A percentile compares a stretch with the other conserved stretches of the same genome.
phyloP scores from a whole-genome alignment of 371 early-diverging fungal genomes.

The Dichotomocladium elegans region DNA sequence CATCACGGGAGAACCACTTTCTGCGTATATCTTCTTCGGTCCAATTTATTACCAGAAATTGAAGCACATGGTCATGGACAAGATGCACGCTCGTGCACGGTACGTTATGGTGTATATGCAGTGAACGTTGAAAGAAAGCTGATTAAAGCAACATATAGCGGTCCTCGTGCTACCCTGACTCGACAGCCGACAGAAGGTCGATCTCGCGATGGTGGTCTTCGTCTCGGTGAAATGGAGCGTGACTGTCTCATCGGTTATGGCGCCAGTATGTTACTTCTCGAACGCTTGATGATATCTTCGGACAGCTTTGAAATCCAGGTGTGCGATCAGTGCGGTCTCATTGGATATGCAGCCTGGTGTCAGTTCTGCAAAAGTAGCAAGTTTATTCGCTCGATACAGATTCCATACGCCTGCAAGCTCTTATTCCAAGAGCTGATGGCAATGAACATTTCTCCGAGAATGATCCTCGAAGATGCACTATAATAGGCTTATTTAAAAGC shows the following conservation, averaged over 20 bases:
- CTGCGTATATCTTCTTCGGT: slow-evolving; percentile 98
- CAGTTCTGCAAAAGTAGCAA: slow-evolving; percentile 89
- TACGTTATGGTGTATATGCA: slow-evolving; percentile 15
- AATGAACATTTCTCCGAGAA: slow-evolving; percentile 95
- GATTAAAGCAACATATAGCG: slow-evolving; percentile 43
- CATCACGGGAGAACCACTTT: slow-evolving; percentile 90
- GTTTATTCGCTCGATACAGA: slow-evolving; percentile 85
- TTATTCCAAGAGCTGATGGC: slow-evolving; percentile 94
- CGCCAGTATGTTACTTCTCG: slow-evolving; percentile 88
- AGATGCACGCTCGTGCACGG: slow-evolving; percentile 98
- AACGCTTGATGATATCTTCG: slow-evolving; percentile 93
- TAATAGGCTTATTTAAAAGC: slow-evolving; percentile 12
- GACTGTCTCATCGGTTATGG: slow-evolving; percentile 99
- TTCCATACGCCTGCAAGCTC: slow-evolving; percentile 97
- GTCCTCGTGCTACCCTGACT: slow-evolving; percentile 93
- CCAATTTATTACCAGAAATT: slow-evolving; percentile 98
- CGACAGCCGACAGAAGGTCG: slow-evolving; percentile 99
- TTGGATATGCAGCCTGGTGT: slow-evolving; percentile 96
- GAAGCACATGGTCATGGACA: slow-evolving; percentile 99
- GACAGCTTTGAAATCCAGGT: slow-evolving; percentile 94
- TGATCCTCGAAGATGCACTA: slow-evolving; percentile 47
- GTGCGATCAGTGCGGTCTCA: slow-evolving; percentile 90
- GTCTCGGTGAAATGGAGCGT: slow-evolving; percentile 99
- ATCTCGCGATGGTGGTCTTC: slow-evolving; percentile 96
- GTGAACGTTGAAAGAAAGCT: background rate